phyloP scores from a whole-genome alignment of 192 early-diverging fungal species.

The Gigaspora rosea region DNA sequence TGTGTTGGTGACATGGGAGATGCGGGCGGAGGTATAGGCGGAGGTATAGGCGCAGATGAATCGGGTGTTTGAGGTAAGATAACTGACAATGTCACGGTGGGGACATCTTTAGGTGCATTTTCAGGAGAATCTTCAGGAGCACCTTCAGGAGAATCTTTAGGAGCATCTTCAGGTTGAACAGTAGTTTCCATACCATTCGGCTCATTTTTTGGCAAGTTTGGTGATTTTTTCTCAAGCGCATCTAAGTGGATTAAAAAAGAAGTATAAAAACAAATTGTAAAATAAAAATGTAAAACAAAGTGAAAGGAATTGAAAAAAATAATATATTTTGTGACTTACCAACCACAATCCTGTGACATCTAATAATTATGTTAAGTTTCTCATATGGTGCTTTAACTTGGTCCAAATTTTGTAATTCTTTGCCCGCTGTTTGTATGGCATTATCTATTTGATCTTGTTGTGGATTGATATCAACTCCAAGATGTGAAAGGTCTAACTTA shows the following conservation, averaged over 20 bases:
- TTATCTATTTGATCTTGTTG: constrained; percentile 36
- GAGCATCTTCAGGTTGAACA: too few relatives aligned
- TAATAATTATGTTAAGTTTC: constrained; percentile 38
- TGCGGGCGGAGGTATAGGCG: neutral
- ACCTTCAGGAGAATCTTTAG: too few relatives aligned
- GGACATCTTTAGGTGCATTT: too few relatives aligned
- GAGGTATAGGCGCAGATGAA: neutral
- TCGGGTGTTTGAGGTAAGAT: neutral
- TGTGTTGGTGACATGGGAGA: too few relatives aligned
- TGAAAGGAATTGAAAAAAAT: neutral
- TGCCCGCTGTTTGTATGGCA: constrained; percentile 35
- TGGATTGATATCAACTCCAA: constrained; percentile 47
- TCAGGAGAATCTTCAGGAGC: too few relatives aligned
- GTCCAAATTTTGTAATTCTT: constrained; percentile 38
- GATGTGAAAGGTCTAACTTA: constrained; percentile 52
- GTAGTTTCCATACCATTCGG: neutral
- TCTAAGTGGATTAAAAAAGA: neutral
- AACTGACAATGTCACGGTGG: neutral
- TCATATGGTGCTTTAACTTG: constrained; percentile 35
- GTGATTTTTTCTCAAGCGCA: constrained; percentile 5
- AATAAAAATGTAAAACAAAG: neutral
- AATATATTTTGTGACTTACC: constrained; percentile 29
- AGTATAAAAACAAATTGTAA: neutral
- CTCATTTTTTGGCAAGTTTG: neutral
- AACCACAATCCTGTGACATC: constrained; percentile 42